Conservation (phyloP, 2,329 filamentous ascomycete species). For the Fusarium sp. region DNA sequence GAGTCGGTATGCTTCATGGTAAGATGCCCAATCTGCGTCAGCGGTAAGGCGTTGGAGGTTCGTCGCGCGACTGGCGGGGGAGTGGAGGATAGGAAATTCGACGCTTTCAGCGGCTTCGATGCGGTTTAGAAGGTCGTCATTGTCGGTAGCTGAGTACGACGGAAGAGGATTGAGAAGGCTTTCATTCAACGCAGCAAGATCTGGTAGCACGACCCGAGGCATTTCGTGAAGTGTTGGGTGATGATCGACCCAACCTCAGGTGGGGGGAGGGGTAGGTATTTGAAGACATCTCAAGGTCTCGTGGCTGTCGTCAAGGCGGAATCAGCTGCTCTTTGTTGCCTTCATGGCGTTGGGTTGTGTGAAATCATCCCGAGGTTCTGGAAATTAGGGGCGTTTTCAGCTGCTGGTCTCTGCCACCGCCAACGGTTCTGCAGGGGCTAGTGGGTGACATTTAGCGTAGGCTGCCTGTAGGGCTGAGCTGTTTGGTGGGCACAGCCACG, state of each 20-base stretch:
- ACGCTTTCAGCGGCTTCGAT: constrained; percentile 35
- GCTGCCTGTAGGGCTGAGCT: constrained; percentile 13
- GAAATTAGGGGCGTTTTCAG: constrained; percentile 10
- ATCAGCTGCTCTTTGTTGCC: not conserved
- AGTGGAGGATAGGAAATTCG: constrained; percentile 38
- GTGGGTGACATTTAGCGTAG: constrained; percentile 6
- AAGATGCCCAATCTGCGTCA: not conserved
- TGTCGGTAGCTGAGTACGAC: constrained; percentile 30
- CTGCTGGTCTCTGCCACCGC: constrained; percentile 23
- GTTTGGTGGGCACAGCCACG: not conserved
- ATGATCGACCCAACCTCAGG: not conserved
- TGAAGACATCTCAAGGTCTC: constrained; percentile 9
- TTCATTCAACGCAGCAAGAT: not conserved
- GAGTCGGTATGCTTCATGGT: constrained; percentile 24
- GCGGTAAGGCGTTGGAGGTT: not conserved
- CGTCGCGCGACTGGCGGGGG: not conserved
- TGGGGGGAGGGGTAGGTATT: not conserved
- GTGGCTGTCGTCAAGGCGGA: not conserved
- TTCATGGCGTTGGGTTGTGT: constrained; percentile 17
- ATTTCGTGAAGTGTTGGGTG: not conserved
- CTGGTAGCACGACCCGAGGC: not conserved
- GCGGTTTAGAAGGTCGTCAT: constrained; percentile 34
- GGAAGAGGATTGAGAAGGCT: constrained; percentile 14
- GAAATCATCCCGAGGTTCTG: not conserved
- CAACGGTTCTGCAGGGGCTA: not conserved